Evolutionary conservation across 805 yeast species (phyloP), one percentile per base, ranked within the genome.

Genomic region (Yarrowia hollandica): DNA sequence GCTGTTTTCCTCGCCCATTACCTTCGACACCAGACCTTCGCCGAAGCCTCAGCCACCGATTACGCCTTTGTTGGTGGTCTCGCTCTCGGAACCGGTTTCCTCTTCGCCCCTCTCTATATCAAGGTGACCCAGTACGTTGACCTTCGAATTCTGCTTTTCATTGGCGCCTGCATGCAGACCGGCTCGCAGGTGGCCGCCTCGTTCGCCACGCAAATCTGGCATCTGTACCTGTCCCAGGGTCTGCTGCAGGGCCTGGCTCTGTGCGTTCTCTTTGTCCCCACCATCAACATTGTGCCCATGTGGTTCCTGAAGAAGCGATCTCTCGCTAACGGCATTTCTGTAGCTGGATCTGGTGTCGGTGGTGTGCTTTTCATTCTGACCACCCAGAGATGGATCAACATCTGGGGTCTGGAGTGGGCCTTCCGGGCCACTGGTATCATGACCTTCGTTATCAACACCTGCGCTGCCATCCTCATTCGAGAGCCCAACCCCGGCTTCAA

Each of bases 401-500:
- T 68, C 12, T 73, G 79, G 21, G 85, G 85, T 1, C 81, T 79
- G 64, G 73, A 72, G 10, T 82, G 85, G 85, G 77, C 82, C 3
- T 72, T 79, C 41, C 72, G 86, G 54, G 71, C 75, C 14, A 68
- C 80, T 48, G 81, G 80, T 30, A 55, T 55, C 38, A 55, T 55
- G 59, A 39, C 50, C 15, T 41, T 55, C 4, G 59, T 55, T 31
- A 38, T 55, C 48, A 41, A 41, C 50, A 16, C 22, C 12, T 4
- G 9, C 8, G 59, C 59, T 11, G 39, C 39, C 16, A 28, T 55
- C 21, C 39, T 55, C 23, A 41, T 55, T 39, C 48, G 59, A 22
- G 50, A 38, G 22, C 59, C 50, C 30, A 55, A 55, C 59, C 59
- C 59, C 5, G 59, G 39, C 9, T 55, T 55, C 52, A 55, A 55